Conservation (phyloP, 73 alveolate species). For the Tetrahymena thermophila region DNA sequence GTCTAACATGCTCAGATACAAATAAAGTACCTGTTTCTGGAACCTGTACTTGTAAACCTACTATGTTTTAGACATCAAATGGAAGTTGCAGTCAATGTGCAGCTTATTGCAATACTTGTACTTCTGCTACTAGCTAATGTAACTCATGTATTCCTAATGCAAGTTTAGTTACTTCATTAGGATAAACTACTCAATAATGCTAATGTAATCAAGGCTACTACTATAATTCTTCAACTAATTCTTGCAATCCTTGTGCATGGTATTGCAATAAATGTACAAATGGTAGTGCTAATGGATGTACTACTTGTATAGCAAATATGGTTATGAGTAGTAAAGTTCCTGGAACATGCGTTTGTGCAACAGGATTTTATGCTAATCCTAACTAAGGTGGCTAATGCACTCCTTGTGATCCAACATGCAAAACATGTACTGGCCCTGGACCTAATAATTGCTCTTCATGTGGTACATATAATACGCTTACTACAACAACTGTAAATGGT, state of each 20-base stretch:
- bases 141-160: background rate
- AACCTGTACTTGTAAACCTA: background rate
- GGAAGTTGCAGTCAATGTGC: background rate
- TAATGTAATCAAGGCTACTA: background rate
- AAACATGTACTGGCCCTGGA: background rate
- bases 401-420: background rate
- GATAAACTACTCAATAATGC: background rate
- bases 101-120: background rate
- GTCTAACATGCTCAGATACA: background rate
- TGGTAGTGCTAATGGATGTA: background rate
- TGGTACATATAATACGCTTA: background rate
- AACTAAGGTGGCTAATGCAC: background rate
- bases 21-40: background rate
- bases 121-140: background rate
- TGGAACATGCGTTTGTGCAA: background rate
- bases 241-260: background rate
- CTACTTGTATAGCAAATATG: background rate
- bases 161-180: background rate
- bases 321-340: background rate
- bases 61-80: background rate
- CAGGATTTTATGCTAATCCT: background rate
- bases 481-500: background rate
- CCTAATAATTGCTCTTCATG: background rate
- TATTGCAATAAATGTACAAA: background rate
- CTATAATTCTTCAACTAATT: background rate